Percentiles rank a stretch among this genome's conserved stretches.
Evolutionary conservation across 75 land plant genomes (phyloP).

Genomic region (Larix kaempferi): DNA sequence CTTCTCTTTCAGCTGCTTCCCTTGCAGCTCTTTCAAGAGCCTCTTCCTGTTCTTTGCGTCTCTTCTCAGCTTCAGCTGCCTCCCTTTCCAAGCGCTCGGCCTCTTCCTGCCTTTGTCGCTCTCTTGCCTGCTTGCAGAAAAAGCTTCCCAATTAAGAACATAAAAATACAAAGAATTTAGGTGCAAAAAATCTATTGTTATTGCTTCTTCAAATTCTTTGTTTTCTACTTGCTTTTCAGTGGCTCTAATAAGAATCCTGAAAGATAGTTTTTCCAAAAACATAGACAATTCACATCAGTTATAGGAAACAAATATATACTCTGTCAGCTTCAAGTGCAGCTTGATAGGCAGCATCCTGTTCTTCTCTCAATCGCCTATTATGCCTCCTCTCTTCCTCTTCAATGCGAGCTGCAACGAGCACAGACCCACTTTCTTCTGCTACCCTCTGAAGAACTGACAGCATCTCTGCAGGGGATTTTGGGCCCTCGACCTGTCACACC

Average conservation of each 20-base stretch:
- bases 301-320: constrained; percentile 23
- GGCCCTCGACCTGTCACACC: constrained; percentile 79
- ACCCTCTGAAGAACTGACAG: constrained; percentile 76
- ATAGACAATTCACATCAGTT: too few species aligned
- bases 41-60: constrained; percentile 80
- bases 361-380: constrained; percentile 84
- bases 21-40: constrained; percentile 72
- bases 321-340: constrained; percentile 98
- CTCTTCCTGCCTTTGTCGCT: constrained; percentile 77
- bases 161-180: background rate
- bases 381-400: constrained; percentile 95
- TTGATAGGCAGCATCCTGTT: constrained; percentile 98
- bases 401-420: constrained; percentile 75
- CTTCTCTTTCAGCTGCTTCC: constrained; percentile 94
- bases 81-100: constrained; percentile 73
- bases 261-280: too few species aligned
- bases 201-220: background rate
- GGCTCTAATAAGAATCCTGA: background rate
- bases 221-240: background rate
- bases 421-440: constrained; percentile 82
- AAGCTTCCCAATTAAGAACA: background rate
- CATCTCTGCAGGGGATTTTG: constrained; percentile 73
- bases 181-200: background rate
- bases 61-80: constrained; percentile 86
- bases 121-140: constrained; percentile 71